Evolutionary conservation across 192 early-diverging fungal species (phyloP), one percentile per base, ranked within the genome.

Genomic region (Podila minutissima): DNA sequence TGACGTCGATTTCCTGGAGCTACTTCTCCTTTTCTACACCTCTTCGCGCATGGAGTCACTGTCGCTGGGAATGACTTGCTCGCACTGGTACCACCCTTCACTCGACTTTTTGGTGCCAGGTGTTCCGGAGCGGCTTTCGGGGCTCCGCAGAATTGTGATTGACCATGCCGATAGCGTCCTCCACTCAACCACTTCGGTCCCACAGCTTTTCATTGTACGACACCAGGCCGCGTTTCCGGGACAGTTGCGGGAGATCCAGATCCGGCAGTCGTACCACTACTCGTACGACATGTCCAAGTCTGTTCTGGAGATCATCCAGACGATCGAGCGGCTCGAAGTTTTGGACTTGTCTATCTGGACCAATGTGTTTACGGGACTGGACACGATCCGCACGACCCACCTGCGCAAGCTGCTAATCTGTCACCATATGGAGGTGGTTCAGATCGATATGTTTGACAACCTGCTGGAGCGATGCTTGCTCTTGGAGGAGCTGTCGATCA

Each of bases 251-350:
- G 74, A 75, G 53, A 75, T 75, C 37, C 74, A 75, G 55, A 61
- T 67, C 51, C 59, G 74, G 22, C 74, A 75, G 31, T 67, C 66
- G 26, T 75, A 75, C 46, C 66, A 69, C 32, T 75, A 75, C 38
- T 75, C 74, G 4, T 67, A 75, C 26, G 74, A 75, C 62, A 75
- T 75, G 74, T 75, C 74, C 33, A 68, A 69, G 62, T 75, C 74
- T 8, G 74, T 75, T 1, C 62, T 75, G 51, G 66, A 67, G 60
- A 75, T 61, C 17, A 75, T 75, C 22, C 67, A 75, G 37, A 53
- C 66, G 10, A 75, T 75, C 50, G 62, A 75, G 12, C 61, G 74
- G 7, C 58, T 75, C 6, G 66, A 75, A 33, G 74, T 75, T 2
- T 41, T 75, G 53, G 74, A 75, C 32, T 66, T 75, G 7, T 75